Evolutionary conservation across 2,329 filamentous ascomycete genomes (phyloP).

Genomic region (Hirsutella minnesotensis): DNA sequence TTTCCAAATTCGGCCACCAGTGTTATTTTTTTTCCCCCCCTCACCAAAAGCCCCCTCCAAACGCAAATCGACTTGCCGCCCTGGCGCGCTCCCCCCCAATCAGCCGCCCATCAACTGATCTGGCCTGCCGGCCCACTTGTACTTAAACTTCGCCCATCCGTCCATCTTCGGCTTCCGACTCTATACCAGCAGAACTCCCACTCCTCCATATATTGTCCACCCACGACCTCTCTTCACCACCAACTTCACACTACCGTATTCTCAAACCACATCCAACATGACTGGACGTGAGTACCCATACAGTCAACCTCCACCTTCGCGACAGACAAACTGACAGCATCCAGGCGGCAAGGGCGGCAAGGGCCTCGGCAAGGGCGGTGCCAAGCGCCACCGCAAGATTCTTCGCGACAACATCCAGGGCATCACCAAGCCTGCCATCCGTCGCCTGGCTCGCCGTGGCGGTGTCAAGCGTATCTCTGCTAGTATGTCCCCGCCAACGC

Average conservation of each 20-base stretch:
- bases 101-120: constrained; percentile 16
- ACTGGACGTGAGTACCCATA: constrained; percentile 54
- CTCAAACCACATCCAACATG: constrained; percentile 37
- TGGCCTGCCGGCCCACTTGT: constrained; percentile 21
- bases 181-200: constrained; percentile 5
- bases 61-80: too few species aligned
- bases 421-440: constrained; percentile 97
- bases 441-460: constrained; percentile 96
- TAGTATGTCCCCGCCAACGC: constrained; percentile 45
- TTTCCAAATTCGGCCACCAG: background rate
- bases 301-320: background rate
- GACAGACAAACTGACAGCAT: background rate
- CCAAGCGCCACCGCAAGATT: constrained; percentile 99
- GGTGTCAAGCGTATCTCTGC: constrained; percentile 99
- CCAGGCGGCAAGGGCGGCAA: constrained; percentile 90
- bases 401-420: constrained; percentile 99
- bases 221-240: constrained; percentile 1
- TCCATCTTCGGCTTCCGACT: constrained; percentile 8
- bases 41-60: background rate
- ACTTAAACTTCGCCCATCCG: constrained; percentile 24
- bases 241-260: background rate
- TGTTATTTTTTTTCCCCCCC: constrained; percentile 2
- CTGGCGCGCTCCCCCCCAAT: background rate
- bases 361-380: constrained; percentile 94
- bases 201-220: constrained; percentile 4